These are phyloP conservation scores for Lactarius deliciosus DNA, from an alignment of 768 basidiomycete genomes.

Conservation along the genomic window DNA sequence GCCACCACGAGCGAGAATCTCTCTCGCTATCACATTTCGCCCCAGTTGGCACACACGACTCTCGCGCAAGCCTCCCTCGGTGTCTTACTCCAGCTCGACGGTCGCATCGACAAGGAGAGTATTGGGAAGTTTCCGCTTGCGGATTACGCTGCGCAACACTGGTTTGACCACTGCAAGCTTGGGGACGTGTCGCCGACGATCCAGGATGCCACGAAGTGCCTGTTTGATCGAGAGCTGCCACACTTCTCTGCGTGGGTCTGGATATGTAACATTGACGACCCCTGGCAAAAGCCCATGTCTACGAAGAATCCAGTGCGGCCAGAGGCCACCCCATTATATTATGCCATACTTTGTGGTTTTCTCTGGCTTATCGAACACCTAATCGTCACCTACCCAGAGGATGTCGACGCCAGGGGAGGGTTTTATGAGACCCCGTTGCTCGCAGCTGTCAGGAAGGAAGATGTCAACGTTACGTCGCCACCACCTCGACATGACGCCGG, in stretches of 20 bases:
- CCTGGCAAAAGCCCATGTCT: background rate
- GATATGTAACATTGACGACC: background rate
- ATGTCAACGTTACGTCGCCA: background rate
- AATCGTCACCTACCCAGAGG: background rate
- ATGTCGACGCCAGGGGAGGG: conserved; percentile 3
- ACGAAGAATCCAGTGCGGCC: background rate
- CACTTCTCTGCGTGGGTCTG: background rate
- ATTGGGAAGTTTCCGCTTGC: background rate
- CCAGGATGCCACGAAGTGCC: background rate
- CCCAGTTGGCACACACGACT: background rate
- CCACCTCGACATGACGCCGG: too few species aligned
- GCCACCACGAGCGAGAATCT: too few species aligned
- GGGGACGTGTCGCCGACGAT: background rate
- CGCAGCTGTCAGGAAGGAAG: background rate
- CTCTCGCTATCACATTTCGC: background rate
- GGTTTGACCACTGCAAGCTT: background rate
- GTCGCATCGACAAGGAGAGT: background rate
- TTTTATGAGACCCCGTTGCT: background rate
- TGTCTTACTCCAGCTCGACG: background rate
- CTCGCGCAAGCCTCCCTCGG: background rate
- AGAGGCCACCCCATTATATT: background rate
- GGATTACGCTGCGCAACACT: background rate
- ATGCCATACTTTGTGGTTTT: conserved; percentile 3
- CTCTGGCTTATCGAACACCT: background rate
- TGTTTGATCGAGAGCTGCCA: background rate